phyloP scores from a whole-genome alignment of 2,329 filamentous ascomycete species.

The Chrysoporthe puriensis region DNA sequence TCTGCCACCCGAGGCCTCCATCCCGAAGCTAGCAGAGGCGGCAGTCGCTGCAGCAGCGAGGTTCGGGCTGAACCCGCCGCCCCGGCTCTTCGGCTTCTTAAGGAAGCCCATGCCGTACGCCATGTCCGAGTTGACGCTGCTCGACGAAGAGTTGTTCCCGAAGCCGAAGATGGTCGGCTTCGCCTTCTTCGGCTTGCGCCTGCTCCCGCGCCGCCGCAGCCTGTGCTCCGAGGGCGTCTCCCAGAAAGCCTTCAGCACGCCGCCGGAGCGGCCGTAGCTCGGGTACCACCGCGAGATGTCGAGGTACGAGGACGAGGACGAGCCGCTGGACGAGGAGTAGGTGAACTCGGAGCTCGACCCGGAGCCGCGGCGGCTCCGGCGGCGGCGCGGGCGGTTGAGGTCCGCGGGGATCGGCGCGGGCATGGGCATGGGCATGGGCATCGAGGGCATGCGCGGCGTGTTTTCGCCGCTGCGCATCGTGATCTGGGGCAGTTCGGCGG shows the following conservation, averaged over 20 bases:
- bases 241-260: conserved; percentile 67
- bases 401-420: conserved; percentile 13
- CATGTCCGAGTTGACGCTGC: conserved; percentile 60
- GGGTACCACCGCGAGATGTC: conserved; percentile 66
- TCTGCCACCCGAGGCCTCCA: conserved; percentile 20
- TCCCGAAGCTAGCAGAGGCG: conserved; percentile 2
- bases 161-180: conserved; percentile 58
- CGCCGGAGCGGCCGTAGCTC: conserved; percentile 50
- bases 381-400: conserved; percentile 19
- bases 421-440: neutral
- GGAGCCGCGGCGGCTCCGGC: conserved; percentile 20
- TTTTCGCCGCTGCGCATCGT: conserved; percentile 24
- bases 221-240: conserved; percentile 61
- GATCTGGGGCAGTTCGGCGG: conserved; percentile 20
- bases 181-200: conserved; percentile 44
- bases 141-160: conserved; percentile 64
- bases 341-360: conserved; percentile 45
- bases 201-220: conserved; percentile 44
- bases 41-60: conserved; percentile 19
- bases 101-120: conserved; percentile 68
- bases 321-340: conserved; percentile 46
- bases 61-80: conserved; percentile 35
- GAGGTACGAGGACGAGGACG: conserved; percentile 58
- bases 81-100: conserved; percentile 43
- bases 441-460: conserved; percentile 9